Evolutionary conservation across 441 rosid genomes (phyloP).

Genomic region (Euphorbia corollata): DNA sequence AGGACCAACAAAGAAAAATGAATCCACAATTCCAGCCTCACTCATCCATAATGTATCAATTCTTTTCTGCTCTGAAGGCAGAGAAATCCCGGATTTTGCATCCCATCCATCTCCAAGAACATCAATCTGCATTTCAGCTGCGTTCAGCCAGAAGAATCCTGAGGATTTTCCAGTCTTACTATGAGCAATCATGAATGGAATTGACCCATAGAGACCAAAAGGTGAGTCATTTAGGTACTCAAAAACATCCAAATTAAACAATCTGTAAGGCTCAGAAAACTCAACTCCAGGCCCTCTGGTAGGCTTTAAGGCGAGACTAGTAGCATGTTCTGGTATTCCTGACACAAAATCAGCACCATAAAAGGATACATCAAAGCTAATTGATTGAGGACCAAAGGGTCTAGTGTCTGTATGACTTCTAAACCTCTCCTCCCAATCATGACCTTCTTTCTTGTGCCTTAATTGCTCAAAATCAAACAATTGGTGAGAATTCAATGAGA

Average conservation of each 20-base stretch:
- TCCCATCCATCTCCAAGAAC: slow-evolving; percentile 86
- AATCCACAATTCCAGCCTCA: slow-evolving; percentile 93
- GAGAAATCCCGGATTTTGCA: slow-evolving; percentile 56
- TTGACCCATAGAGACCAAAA: slow-evolving; percentile 88
- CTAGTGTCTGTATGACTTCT: slow-evolving; percentile 69
- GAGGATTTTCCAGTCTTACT: slow-evolving; percentile 65
- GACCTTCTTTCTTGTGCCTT: slow-evolving; percentile 52
- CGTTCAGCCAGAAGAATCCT: slow-evolving; percentile 95
- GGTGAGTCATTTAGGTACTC: slow-evolving; percentile 84
- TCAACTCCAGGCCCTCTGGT: slow-evolving; percentile 88
- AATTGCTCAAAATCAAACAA: slow-evolving; percentile 87
- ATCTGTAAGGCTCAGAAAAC: slow-evolving; percentile 80
- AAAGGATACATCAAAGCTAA: slow-evolving; percentile 90
- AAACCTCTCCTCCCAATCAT: slow-evolving; percentile 88
- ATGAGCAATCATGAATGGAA: slow-evolving; percentile 87
- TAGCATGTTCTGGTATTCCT: slow-evolving; percentile 89
- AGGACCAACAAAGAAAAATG: slow-evolving; percentile 84
- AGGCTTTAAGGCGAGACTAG: slow-evolving; percentile 77
- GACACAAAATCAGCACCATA: slow-evolving; percentile 75
- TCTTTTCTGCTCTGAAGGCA: slow-evolving; percentile 52
- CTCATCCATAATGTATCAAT: slow-evolving; percentile 93
- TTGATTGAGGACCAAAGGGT: slow-evolving; percentile 83
- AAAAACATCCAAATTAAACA: slow-evolving; percentile 88
- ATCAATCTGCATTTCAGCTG: slow-evolving; percentile 99
- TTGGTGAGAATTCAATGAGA: slow-evolving; percentile 75